Evolutionary conservation across 768 basidiomycete species (phyloP), one percentile per base, ranked within the genome.

Genomic region (Leccinellum rugosiceps): DNA sequence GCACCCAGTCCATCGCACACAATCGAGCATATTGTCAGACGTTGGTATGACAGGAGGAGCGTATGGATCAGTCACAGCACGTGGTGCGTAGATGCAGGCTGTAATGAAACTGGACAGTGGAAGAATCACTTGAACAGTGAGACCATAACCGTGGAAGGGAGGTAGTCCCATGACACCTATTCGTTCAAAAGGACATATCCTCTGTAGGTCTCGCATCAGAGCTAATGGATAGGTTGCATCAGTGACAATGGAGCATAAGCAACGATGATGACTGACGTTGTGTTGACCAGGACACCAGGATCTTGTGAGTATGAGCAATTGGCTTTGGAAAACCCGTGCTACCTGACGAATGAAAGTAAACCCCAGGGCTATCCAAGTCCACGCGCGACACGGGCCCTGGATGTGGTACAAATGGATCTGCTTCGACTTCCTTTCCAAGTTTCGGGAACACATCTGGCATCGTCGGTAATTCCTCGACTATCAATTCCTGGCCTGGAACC

Each of bases 301-400:
- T 55, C 30, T 56, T 63, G 54, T 75, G 71, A 2, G 68, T 73
- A 32, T 73, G 68, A 1, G 63, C 53, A 23, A 80, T 74, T 17
- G 75, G 62, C 53, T 78, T 80, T 0, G 80, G 79, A 50, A 76
- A 69, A 6, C 80, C 79, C 0, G 80, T 78, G 45, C 77, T 80
- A n/a, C 80, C 64, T 3, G 64, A 65, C 6, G 64, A 65, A 32
- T 65, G 64, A 25, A 58, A 21, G 23, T 58, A 58, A 3, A 58
- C 15, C 2, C 7, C 46, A 9, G 45, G 35, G 6, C 15, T 26
- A 11, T 59, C 56, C 57, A 59, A 38, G 21, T 55, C 38, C 5
- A 56, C 49, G 2, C 47, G 50, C 0, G 49, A 31, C 0, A 23
- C 4, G 2, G 2, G 58, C 53, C 38, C n/a, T 1, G 58, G 62